Percentiles rank a stretch among this genome's conserved stretches.
phyloP scores from a whole-genome alignment of 2,329 filamentous ascomycete species.

The Exophiala bonariae region DNA sequence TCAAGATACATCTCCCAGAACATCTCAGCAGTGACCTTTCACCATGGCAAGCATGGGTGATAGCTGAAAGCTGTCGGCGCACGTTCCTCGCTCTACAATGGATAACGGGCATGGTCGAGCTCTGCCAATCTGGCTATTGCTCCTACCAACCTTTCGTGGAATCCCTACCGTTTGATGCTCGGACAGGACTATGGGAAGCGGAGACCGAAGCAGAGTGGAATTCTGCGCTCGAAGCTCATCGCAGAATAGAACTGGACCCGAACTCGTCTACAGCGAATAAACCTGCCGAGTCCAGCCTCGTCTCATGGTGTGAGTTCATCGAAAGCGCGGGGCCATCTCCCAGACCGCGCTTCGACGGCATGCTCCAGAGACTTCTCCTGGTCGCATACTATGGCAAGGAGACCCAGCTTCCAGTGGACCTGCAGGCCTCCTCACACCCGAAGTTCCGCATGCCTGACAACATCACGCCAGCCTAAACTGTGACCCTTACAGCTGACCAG shows the following conservation, averaged over 20 bases:
- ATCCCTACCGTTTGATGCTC: constrained; percentile 23
- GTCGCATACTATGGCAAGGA: constrained; percentile 14
- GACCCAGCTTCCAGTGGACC: not conserved
- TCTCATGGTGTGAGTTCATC: constrained; percentile 26
- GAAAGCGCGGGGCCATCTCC: constrained; percentile 13
- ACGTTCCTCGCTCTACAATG: constrained; percentile 17
- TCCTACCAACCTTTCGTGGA: constrained; percentile 24
- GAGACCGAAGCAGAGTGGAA: constrained; percentile 21
- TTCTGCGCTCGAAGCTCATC: constrained; percentile 11
- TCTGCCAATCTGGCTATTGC: constrained; percentile 15
- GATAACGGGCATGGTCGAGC: constrained; percentile 18
- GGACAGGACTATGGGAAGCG: constrained; percentile 25
- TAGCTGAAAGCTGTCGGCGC: constrained; percentile 22
- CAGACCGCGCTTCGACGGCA: constrained; percentile 19
- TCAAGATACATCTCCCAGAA: constrained; percentile 13
- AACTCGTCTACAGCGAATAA: too few species aligned
- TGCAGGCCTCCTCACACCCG: not conserved
- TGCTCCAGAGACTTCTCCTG: constrained; percentile 22
- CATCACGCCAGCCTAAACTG: too few species aligned
- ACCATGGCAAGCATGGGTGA: constrained; percentile 24
- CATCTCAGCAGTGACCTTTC: constrained; percentile 14
- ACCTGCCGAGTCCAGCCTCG: constrained; percentile 17
- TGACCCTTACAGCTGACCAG: too few species aligned
- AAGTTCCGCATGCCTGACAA: not conserved
- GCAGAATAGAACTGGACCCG: too few species aligned